Evolutionary conservation across 257 asterid genomes (phyloP).

Genomic region (Nicotiana tabacum): DNA sequence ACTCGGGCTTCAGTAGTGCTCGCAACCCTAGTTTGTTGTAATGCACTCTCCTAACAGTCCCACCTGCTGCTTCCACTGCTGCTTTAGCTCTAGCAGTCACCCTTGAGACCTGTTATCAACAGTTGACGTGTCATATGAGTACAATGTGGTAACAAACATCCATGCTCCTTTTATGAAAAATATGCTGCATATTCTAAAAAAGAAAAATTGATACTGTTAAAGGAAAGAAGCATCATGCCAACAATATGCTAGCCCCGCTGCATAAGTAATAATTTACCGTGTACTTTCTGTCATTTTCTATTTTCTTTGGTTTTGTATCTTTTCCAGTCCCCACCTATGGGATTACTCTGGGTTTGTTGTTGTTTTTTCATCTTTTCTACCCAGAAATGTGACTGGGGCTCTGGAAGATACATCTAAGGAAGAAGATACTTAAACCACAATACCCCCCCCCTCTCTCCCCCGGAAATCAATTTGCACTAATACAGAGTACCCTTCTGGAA

Average conservation of each 20-base stretch:
- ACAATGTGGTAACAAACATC: not conserved
- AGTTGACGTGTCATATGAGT: not conserved
- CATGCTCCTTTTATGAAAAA: not conserved
- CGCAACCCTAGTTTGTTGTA: conserved; percentile 82
- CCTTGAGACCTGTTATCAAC: conserved; percentile 65
- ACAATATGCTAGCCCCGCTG: not conserved
- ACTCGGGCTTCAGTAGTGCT: conserved; percentile 86
- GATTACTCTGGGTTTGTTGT: too few species aligned
- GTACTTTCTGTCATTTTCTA: not conserved
- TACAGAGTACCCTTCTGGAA: too few species aligned
- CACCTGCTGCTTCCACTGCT: conserved; percentile 91
- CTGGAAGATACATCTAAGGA: not conserved
- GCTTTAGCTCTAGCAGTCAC: conserved; percentile 91
- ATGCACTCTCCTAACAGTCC: conserved; percentile 81
- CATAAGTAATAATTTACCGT: not conserved
- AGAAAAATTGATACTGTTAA: not conserved
- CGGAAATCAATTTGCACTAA: too few species aligned
- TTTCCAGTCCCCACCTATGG: too few species aligned
- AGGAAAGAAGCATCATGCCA: not conserved
- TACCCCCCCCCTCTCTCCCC: not conserved
- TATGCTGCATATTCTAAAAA: not conserved
- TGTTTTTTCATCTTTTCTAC: too few species aligned
- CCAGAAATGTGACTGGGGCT: too few species aligned
- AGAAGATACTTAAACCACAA: not conserved
- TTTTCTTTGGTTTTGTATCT: not conserved